Conservation (phyloP, 495 filamentous ascomycete genomes). For the Cudoniella acicularis region DNA sequence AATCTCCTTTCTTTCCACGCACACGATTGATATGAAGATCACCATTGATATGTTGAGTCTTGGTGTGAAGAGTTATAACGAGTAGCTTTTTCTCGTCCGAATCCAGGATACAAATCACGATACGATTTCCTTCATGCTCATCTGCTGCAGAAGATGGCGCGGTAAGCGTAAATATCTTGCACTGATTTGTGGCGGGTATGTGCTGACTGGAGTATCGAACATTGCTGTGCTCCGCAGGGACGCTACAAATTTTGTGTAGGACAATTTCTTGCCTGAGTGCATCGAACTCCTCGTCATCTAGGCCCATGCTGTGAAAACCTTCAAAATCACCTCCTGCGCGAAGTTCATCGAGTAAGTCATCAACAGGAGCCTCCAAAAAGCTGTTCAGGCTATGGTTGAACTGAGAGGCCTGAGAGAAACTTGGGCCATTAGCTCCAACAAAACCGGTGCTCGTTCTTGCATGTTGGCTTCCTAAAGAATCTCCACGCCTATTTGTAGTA, state of each 20-base stretch:
- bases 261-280: conserved; percentile 71
- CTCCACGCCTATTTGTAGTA: conserved; percentile 51
- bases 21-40: conserved; percentile 8
- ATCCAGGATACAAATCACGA: conserved; percentile 69
- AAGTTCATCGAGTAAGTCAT: conserved; percentile 70
- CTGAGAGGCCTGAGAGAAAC: conserved; percentile 19
- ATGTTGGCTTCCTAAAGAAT: conserved; percentile 72
- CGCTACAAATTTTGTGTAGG: conserved; percentile 67
- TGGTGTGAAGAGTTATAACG: conserved; percentile 57
- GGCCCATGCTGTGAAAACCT: conserved; percentile 65
- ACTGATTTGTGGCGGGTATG: conserved; percentile 42
- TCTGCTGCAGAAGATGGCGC: conserved; percentile 53
- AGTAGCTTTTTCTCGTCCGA: conserved; percentile 60
- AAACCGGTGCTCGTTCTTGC: conserved; percentile 48
- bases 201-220: conserved; percentile 51
- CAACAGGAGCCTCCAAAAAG: conserved; percentile 63
- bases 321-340: conserved; percentile 56
- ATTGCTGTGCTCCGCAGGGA: conserved; percentile 59
- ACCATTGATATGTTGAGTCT: conserved; percentile 27
- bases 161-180: conserved; percentile 61
- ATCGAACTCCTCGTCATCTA: conserved; percentile 64
- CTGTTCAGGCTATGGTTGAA: conserved; percentile 40
- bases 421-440: conserved; percentile 14
- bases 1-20: conserved; percentile 18
- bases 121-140: conserved; percentile 40